Base-by-base conservation (phyloP, 208 protist species). In the Trypanosoma grayi region DNA sequence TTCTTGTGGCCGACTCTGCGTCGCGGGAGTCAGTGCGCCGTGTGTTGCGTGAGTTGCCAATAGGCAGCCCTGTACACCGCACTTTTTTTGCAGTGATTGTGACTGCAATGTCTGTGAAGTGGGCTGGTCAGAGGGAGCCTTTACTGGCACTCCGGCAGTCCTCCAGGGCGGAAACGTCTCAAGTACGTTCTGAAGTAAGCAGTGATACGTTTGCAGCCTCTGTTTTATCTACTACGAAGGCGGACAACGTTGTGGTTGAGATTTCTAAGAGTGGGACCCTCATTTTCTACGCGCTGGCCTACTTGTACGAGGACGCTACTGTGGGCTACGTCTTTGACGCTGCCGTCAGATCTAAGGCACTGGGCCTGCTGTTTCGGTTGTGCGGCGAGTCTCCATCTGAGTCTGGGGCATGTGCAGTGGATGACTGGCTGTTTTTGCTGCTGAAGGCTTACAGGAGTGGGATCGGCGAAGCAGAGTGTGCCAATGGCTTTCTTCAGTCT, bases 261-360 rank as follows among this genome's bases (percentile, higher is more conserved):
- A 3, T 65, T 9, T 22, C 20, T 20, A 28, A 10, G 11, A 60
- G 14, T 16, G 40, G 34, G 2, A 40, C 24, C 16, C 18, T 58
- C 30, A 63, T 72, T n/a, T 72, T 63, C 27, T 72, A 60, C 34
- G 48, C 57, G 33, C 37, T 72, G 27, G 50, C 34, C 11, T 72
- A 72, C 40, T 33, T 65, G 14, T 59, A 65, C 33, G 52, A 65
- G 31, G 66, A 65, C n/a, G 37, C 18, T n/a, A 25, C 22, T 25
- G 20, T 37, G 39, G 66, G 51, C 13, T 41, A 16, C 28, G 22
- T 65, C 22, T 72, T 65, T 65, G 56, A 65, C 41, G 4, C 28
- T 1, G 30, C 6, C 28, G 24, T 60, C 7, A 34, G 58, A 16
- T 55, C 40, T 4, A 62, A 59, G 43, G 66, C 58, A 11, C 27